Evolutionary conservation across 495 filamentous ascomycete species (phyloP).

Genomic region (Penicillium riverlandense): DNA sequence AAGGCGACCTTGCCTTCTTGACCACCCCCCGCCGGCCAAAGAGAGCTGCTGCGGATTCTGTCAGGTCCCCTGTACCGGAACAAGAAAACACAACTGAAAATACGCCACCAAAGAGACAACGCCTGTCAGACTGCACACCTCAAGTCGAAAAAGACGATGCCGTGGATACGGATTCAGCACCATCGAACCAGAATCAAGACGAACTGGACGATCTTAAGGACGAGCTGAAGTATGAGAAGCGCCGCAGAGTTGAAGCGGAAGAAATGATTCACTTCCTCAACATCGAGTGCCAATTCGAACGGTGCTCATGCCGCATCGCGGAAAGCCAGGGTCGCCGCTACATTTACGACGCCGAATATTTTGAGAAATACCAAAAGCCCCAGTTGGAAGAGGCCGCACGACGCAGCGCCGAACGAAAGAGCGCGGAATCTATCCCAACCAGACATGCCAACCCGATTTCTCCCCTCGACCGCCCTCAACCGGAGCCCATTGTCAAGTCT

Average conservation of each 20-base stretch:
- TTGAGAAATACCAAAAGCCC: conserved; percentile 15
- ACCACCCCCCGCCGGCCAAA: conserved; percentile 30
- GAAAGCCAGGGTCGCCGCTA: conserved; percentile 43
- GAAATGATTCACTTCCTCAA: conserved; percentile 75
- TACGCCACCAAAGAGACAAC: conserved; percentile 59
- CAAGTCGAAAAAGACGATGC: conserved; percentile 40
- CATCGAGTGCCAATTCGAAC: conserved; percentile 69
- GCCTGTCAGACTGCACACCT: conserved; percentile 41
- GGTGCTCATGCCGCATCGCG: conserved; percentile 58
- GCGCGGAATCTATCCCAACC: conserved; percentile 10
- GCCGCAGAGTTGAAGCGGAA: conserved; percentile 57
- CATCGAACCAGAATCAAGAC: conserved; percentile 28
- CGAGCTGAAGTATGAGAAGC: conserved; percentile 59
- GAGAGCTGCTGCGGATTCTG: conserved; percentile 55
- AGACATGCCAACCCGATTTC: conserved; percentile 12
- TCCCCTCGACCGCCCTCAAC: conserved; percentile 3
- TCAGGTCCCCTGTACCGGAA: conserved; percentile 35
- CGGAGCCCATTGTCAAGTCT: conserved; percentile 11
- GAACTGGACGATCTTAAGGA: conserved; percentile 52
- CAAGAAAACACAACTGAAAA: conserved; percentile 40
- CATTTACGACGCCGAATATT: conserved; percentile 38
- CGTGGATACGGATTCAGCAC: conserved; percentile 12
- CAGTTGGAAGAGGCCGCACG: conserved; percentile 11
- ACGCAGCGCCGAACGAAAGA: background rate
- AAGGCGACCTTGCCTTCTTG: conserved; percentile 30